Evolutionary conservation across 495 filamentous ascomycete genomes (phyloP).

Genomic region (Podospora bellae-mahoneyi): DNA sequence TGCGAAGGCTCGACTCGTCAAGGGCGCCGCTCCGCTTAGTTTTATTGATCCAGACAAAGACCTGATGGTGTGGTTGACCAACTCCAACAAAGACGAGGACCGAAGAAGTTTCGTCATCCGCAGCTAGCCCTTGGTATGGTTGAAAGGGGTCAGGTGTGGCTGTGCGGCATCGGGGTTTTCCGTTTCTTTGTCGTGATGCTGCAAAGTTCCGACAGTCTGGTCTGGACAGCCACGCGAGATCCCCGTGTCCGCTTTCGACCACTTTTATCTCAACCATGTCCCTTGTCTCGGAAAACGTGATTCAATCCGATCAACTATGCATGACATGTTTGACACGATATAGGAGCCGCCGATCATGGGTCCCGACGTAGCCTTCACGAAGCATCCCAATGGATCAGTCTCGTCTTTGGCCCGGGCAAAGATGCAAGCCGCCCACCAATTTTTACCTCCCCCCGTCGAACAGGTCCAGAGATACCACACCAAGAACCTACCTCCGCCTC

Average conservation of each 20-base stretch:
- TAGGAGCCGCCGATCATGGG: not conserved
- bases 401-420: not conserved
- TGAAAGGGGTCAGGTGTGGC: not conserved
- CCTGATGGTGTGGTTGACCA: not conserved
- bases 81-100: not conserved
- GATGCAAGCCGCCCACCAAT: not conserved
- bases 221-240: not conserved
- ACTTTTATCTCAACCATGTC: not conserved
- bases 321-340: not conserved
- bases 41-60: not conserved
- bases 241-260: not conserved
- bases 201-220: not conserved
- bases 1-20: not conserved
- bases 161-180: not conserved
- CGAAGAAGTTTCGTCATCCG: not conserved
- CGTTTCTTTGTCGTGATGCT: not conserved
- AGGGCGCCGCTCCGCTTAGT: not conserved
- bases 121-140: not conserved
- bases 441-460: slow-evolving; percentile 17
- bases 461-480: slow-evolving; percentile 23
- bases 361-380: not conserved
- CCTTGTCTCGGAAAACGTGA: not conserved
- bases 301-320: not conserved
- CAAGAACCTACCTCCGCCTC: slow-evolving; percentile 26
- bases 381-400: not conserved